Percentiles rank a stretch among this genome's conserved stretches.
These are phyloP conservation scores for Bipolaris victoriae DNA, from an alignment of 2,329 filamentous ascomycete species.

Conservation along the genomic window DNA sequence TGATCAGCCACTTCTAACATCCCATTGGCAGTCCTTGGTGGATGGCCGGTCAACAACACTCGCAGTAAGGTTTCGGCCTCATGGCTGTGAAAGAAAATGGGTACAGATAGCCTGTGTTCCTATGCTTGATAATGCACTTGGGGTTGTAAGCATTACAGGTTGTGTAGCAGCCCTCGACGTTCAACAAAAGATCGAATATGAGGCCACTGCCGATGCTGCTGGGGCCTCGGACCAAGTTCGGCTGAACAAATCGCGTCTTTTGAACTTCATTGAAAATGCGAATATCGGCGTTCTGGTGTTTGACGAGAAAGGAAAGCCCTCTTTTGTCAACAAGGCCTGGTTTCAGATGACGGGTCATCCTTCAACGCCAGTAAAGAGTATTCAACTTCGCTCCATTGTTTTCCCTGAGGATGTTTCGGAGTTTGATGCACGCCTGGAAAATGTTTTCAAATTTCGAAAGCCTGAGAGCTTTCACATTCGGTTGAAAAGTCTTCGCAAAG, in stretches of 20 bases:
- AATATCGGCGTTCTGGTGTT: conserved; percentile 1
- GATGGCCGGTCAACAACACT: not conserved
- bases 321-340: conserved; percentile 8
- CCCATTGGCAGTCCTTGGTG: not conserved
- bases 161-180: conserved; percentile 1
- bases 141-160: conserved; percentile 5
- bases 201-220: not conserved
- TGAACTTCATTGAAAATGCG: conserved; percentile 5
- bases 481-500: not conserved
- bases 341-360: conserved; percentile 6
- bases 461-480: not conserved
- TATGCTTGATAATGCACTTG: not conserved
- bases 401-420: conserved; percentile 1
- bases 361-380: not conserved
- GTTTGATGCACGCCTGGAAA: not conserved
- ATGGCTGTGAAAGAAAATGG: not conserved
- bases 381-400: not conserved
- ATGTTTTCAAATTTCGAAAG: not conserved
- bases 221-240: not conserved
- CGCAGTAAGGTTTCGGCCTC: conserved; percentile 1
- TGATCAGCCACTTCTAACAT: not conserved
- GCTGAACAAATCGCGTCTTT: not conserved
- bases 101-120: conserved; percentile 6
- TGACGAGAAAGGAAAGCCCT: not conserved
- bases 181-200: not conserved